A percentile compares a stretch with the other conserved stretches of the same genome.
These are phyloP conservation scores for Jamesozyma spencerorum DNA, from an alignment of 805 yeast species.

Conservation along the genomic window DNA sequence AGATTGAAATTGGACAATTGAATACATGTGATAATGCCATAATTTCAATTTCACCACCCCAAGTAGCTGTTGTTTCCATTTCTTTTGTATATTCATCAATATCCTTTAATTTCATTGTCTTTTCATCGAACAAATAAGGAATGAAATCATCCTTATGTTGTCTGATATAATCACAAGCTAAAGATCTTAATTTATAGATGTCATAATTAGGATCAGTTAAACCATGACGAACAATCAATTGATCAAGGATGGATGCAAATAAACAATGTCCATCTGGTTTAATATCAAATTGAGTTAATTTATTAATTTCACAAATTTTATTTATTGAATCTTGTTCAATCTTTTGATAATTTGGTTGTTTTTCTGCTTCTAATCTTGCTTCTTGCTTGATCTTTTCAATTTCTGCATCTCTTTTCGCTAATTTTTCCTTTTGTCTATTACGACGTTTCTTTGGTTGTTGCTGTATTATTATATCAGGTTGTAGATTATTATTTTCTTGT, in stretches of 20 bases:
- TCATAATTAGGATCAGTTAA: conserved; percentile 16
- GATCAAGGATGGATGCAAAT: conserved; percentile 79
- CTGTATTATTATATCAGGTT: conserved; percentile 5
- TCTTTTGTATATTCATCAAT: conserved; percentile 59
- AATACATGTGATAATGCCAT: conserved; percentile 68
- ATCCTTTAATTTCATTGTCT: conserved; percentile 52
- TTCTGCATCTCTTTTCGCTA: conserved; percentile 69
- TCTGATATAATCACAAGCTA: conserved; percentile 60
- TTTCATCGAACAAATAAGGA: conserved; percentile 80
- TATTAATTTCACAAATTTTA: conserved; percentile 39
- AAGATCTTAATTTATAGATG: conserved; percentile 44
- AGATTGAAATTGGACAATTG: conserved; percentile 63
- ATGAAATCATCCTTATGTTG: conserved; percentile 57
- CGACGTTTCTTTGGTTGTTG: conserved; percentile 35
- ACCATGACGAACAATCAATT: conserved; percentile 47
- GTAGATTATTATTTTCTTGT: conserved; percentile 9
- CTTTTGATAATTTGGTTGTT: conserved; percentile 55
- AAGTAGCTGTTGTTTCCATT: conserved; percentile 68
- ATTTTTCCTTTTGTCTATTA: conserved; percentile 76
- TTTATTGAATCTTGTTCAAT: conserved; percentile 64
- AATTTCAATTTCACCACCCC: conserved; percentile 96
- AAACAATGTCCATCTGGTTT: conserved; percentile 92
- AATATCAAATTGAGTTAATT: conserved; percentile 56
- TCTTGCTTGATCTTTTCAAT: conserved; percentile 51
- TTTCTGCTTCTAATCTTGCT: conserved; percentile 62